phyloP scores from a whole-genome alignment of 805 yeast genomes.

The Kodamaea restingae region DNA sequence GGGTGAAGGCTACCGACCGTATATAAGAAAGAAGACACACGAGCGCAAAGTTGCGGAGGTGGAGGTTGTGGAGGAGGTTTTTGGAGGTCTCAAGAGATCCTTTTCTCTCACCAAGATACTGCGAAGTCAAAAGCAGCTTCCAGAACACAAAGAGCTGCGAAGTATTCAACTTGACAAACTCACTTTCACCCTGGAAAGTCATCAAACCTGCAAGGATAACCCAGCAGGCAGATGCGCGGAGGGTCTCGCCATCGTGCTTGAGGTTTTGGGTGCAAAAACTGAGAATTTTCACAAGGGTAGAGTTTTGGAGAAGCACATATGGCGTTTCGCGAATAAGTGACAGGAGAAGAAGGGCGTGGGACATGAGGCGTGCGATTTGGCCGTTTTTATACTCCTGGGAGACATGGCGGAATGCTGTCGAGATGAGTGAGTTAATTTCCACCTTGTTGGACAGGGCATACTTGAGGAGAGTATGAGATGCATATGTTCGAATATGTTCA shows the following conservation, averaged over 20 bases:
- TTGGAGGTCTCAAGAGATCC: background rate
- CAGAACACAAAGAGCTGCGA: constrained; percentile 43
- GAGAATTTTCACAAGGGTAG: constrained; percentile 38
- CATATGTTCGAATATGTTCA: constrained; percentile 33
- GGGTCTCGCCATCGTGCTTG: constrained; percentile 30
- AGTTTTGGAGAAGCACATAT: constrained; percentile 31
- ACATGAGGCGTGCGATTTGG: constrained; percentile 17
- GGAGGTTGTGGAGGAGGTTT: constrained; percentile 27
- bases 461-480: constrained; percentile 27
- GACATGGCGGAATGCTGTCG: constrained; percentile 28
- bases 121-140: constrained; percentile 43
- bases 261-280: constrained; percentile 45
- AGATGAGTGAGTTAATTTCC: constrained; percentile 33
- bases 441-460: constrained; percentile 29
- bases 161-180: constrained; percentile 40
- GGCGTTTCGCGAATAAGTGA: constrained; percentile 35
- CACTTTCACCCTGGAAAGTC: constrained; percentile 38
- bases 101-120: constrained; percentile 15
- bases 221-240: constrained; percentile 38
- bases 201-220: constrained; percentile 37
- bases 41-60: constrained; percentile 35
- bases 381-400: constrained; percentile 23
- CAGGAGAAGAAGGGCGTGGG: constrained; percentile 34
- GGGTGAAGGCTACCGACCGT: constrained; percentile 33
- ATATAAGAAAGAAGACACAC: constrained; percentile 38